A percentile compares a stretch with the other conserved stretches of the same genome.
phyloP scores from a whole-genome alignment of 106 monocot species.

The Dendrobium officinale region DNA sequence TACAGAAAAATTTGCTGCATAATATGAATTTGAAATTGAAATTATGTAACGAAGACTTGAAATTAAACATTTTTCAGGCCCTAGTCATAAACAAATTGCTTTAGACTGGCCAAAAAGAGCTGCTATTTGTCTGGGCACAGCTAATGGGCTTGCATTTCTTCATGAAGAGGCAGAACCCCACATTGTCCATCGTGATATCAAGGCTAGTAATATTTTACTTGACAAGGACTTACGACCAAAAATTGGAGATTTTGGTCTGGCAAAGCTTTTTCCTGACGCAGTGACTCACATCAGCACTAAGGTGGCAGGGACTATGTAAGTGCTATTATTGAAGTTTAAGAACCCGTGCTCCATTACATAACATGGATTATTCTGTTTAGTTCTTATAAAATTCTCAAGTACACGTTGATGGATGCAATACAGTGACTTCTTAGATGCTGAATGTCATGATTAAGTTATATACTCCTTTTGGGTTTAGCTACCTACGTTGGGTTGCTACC shows the following conservation, averaged over 20 bases:
- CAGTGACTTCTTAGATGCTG: neutral
- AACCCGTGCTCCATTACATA: too few relatives aligned
- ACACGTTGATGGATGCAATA: neutral
- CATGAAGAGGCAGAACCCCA: conserved; percentile 45
- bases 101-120: conserved; percentile 38
- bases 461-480: too few relatives aligned
- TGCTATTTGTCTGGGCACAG: conserved; percentile 43
- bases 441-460: neutral
- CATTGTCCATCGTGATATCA: conserved; percentile 56
- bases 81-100: conserved; percentile 17
- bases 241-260: conserved; percentile 58
- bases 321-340: neutral
- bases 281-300: conserved; percentile 54
- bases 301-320: conserved; percentile 53
- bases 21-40: neutral
- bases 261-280: conserved; percentile 51
- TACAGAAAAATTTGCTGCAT: neutral
- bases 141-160: conserved; percentile 41
- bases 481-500: too few relatives aligned
- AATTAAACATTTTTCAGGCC: conserved; percentile 17
- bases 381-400: neutral
- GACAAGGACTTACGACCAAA: conserved; percentile 34
- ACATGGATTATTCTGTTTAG: neutral
- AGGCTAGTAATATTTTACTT: conserved; percentile 54
- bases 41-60: neutral